Percentiles rank a stretch among this genome's conserved stretches.
These are phyloP conservation scores for Irineochytrium annulatum DNA, from an alignment of 192 early-diverging fungal genomes.

Conservation along the genomic window DNA sequence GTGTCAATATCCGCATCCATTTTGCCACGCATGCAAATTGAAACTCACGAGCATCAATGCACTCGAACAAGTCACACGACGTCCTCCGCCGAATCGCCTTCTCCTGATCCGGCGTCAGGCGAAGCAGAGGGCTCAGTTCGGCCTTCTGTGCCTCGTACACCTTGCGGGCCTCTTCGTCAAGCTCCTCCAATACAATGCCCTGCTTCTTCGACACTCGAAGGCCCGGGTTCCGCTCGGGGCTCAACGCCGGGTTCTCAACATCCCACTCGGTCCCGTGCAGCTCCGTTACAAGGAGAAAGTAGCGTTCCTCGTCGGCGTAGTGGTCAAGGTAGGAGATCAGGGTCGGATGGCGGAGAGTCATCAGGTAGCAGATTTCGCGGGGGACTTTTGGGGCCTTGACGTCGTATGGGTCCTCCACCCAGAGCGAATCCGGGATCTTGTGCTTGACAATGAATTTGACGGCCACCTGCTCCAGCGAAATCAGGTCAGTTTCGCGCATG, in stretches of 20 bases:
- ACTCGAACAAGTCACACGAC: slow-evolving; percentile 50
- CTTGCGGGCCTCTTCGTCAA: no score
- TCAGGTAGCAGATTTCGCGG: slow-evolving; percentile 35
- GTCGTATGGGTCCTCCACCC: slow-evolving; percentile 21
- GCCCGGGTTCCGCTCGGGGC: slow-evolving; percentile 33
- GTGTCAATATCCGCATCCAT: not conserved
- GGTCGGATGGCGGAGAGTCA: slow-evolving; percentile 37
- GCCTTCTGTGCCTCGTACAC: no score
- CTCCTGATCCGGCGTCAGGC: slow-evolving; percentile 31
- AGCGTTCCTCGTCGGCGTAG: slow-evolving; percentile 27
- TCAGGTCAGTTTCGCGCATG: not conserved
- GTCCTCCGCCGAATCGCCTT: slow-evolving; percentile 32
- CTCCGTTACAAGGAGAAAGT: slow-evolving; percentile 47
- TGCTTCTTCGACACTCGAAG: slow-evolving; percentile 4
- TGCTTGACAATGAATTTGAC: slow-evolving; percentile 43
- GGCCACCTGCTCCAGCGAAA: slow-evolving; percentile 42
- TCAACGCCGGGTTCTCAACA: slow-evolving; percentile 26
- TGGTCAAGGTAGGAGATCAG: slow-evolving; percentile 48
- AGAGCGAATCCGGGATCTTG: slow-evolving; percentile 40
- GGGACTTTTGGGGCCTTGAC: slow-evolving; percentile 18
- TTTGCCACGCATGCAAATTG: not conserved
- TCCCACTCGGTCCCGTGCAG: slow-evolving; percentile 47
- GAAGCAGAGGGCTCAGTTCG: slow-evolving; percentile 29
- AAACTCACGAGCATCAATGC: slow-evolving; percentile 27
- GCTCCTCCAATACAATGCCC: not conserved